A percentile compares a stretch with the other conserved stretches of the same genome.
These are phyloP conservation scores for Penicillium sp. DNA, from an alignment of 2,329 filamentous ascomycete species.

Conservation along the genomic window DNA sequence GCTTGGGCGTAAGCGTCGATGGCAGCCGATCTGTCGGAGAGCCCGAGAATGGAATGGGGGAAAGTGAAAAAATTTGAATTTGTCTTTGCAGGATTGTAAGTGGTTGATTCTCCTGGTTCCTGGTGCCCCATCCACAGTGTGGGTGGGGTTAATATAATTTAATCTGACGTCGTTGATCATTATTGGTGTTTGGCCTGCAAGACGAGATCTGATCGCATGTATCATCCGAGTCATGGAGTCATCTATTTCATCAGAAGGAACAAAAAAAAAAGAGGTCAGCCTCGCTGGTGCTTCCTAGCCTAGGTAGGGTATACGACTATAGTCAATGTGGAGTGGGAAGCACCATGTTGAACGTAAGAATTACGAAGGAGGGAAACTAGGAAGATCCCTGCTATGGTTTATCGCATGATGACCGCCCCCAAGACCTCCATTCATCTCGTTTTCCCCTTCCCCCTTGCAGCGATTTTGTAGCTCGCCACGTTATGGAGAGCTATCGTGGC, in stretches of 20 bases:
- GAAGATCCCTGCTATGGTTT: neutral
- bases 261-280: neutral
- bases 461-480: conserved; percentile 5
- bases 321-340: neutral
- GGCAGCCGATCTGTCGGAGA: conserved; percentile 20
- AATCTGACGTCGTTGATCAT: neutral
- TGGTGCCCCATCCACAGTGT: neutral
- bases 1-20: conserved; percentile 16
- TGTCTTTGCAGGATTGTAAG: neutral
- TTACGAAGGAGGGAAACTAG: neutral
- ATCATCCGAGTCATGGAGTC: neutral
- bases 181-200: neutral
- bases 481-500: conserved; percentile 3
- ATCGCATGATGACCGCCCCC: neutral
- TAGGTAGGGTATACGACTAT: neutral
- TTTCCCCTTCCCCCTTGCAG: conserved; percentile 16
- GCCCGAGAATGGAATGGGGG: conserved; percentile 11
- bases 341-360: too few species aligned
- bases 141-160: neutral
- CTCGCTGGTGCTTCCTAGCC: neutral
- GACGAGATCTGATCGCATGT: conserved; percentile 9
- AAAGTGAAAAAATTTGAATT: neutral
- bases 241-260: neutral
- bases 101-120: neutral
- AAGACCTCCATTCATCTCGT: conserved; percentile 10